A percentile compares a stretch with the other conserved stretches of the same genome.
phyloP scores from a whole-genome alignment of 176 grass and related monocot genomes.

The bread wheat (Triticum aestivum) region DNA sequence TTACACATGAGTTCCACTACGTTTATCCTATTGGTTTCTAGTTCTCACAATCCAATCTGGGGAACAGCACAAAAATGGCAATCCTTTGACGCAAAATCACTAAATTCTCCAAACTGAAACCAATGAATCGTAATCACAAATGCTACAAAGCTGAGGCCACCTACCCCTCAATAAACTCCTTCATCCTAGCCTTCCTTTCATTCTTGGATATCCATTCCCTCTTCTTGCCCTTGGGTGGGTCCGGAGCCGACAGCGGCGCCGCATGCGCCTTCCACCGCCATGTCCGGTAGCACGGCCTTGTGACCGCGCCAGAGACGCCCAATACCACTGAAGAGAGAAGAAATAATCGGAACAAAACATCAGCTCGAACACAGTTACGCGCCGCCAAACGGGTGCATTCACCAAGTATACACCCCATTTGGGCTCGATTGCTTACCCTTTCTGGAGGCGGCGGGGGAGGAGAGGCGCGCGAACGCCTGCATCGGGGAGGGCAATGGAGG shows the following conservation, averaged over 20 bases:
- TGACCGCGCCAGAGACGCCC: constrained; percentile 34
- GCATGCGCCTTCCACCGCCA: constrained; percentile 52
- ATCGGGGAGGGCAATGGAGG: constrained; percentile 34
- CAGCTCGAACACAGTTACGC: not conserved
- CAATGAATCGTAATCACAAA: constrained; percentile 8
- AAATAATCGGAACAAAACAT: not conserved
- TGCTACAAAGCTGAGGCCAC: not conserved
- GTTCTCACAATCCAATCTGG: not conserved
- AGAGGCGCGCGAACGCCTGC: constrained; percentile 60
- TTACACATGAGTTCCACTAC: not conserved
- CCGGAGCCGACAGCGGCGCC: constrained; percentile 48
- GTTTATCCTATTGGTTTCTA: not conserved
- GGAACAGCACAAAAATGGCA: not conserved
- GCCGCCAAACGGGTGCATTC: not conserved
- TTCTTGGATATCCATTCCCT: constrained; percentile 28
- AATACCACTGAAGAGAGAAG: constrained; percentile 35
- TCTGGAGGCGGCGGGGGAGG: constrained; percentile 40
- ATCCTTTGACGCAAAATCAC: constrained; percentile 17
- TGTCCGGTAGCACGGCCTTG: constrained; percentile 32
- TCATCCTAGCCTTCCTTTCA: constrained; percentile 40
- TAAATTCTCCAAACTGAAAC: not conserved
- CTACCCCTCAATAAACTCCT: constrained; percentile 63
- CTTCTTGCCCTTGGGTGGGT: constrained; percentile 33
- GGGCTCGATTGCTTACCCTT: constrained; percentile 40
- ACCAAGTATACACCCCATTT: not conserved